These are phyloP conservation scores for Neurospora sublineolata DNA, from an alignment of 495 filamentous ascomycete species.

Conservation along the genomic window DNA sequence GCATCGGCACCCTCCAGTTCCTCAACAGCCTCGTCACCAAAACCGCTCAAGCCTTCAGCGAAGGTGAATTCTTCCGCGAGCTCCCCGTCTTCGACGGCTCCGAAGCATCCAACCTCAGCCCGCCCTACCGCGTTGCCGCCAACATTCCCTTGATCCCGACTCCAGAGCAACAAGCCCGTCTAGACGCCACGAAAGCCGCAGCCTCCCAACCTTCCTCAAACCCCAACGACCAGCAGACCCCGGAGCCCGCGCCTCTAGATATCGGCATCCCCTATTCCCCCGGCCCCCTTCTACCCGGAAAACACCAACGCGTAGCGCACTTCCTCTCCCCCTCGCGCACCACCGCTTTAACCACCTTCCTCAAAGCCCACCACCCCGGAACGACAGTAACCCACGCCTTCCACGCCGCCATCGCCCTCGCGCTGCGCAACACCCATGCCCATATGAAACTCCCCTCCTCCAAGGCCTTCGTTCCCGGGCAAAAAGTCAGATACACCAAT, in stretches of 20 bases:
- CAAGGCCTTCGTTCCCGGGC: background rate
- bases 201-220: background rate
- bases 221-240: background rate
- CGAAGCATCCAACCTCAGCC: slow-evolving; percentile 11
- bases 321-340: slow-evolving; percentile 6
- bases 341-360: slow-evolving; percentile 7
- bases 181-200: background rate
- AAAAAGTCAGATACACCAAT: slow-evolving; percentile 13
- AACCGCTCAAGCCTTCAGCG: slow-evolving; percentile 6
- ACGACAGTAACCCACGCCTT: slow-evolving; percentile 26
- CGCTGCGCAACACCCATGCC: slow-evolving; percentile 12
- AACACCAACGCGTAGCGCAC: slow-evolving; percentile 10
- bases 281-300: background rate
- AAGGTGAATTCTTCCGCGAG: background rate
- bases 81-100: slow-evolving; percentile 4
- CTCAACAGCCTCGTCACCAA: slow-evolving; percentile 16
- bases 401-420: slow-evolving; percentile 21
- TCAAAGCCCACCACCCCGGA: slow-evolving; percentile 7
- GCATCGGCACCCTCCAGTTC: slow-evolving; percentile 35
- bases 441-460: background rate
- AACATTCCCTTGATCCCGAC: slow-evolving; percentile 1
- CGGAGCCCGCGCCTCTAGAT: background rate
- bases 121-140: slow-evolving; percentile 8
- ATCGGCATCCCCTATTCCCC: background rate
- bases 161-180: background rate